Conservation (phyloP, 2,329 filamentous ascomycete genomes). For the Monosporascus sp. region DNA sequence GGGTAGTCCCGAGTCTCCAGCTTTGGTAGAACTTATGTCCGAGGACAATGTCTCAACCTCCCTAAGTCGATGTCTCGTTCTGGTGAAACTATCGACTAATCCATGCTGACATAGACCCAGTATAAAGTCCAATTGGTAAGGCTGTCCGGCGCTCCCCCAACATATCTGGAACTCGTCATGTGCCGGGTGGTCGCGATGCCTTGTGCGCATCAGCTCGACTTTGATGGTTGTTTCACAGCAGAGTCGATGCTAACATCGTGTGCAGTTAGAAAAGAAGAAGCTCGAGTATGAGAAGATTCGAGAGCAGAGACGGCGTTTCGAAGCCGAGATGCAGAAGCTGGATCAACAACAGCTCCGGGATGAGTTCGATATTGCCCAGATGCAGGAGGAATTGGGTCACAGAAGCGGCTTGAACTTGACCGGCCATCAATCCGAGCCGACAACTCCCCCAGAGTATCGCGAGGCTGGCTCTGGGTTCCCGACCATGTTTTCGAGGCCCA, state of each 20-base stretch:
- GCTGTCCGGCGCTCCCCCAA: conserved; percentile 12
- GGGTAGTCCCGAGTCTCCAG: conserved; percentile 8
- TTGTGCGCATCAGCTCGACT: background rate
- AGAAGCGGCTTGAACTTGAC: conserved; percentile 46
- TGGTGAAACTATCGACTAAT: conserved; percentile 25
- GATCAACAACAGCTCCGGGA: conserved; percentile 80
- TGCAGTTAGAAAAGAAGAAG: conserved; percentile 87
- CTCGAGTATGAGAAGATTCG: conserved; percentile 86
- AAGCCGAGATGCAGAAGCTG: conserved; percentile 86
- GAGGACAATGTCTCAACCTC: conserved; percentile 23
- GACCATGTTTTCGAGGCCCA: conserved; percentile 74
- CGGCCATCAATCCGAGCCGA: conserved; percentile 87
- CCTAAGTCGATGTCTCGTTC: conserved; percentile 22
- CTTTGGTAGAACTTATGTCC: conserved; percentile 12
- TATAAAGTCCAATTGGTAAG: conserved; percentile 67
- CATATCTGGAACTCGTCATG: conserved; percentile 3
- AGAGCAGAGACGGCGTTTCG: conserved; percentile 83
- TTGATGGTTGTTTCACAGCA: conserved; percentile 2
- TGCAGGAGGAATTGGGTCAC: conserved; percentile 71
- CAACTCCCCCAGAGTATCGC: conserved; percentile 89
- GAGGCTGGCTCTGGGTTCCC: conserved; percentile 68
- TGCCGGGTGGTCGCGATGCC: conserved; percentile 3
- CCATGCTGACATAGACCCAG: conserved; percentile 20
- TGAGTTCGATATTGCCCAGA: conserved; percentile 76
- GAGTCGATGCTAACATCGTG: conserved; percentile 30